Conservation (phyloP, 2,329 filamentous ascomycete species). For the Phialophora chinensis region DNA sequence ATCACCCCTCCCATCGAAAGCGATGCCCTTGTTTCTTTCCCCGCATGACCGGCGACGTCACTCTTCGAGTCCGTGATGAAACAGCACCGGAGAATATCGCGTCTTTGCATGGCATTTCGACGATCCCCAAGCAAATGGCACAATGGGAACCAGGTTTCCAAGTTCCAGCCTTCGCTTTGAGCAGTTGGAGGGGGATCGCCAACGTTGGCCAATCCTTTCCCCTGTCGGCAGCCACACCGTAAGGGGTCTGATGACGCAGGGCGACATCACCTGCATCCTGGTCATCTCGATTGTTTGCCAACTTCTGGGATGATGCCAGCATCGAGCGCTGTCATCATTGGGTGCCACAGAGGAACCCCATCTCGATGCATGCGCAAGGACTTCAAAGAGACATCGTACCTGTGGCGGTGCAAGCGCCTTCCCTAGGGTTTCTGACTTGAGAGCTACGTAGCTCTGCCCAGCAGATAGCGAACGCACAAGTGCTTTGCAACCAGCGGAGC, state of each 20-base stretch:
- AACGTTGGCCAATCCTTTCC: constrained; percentile 16
- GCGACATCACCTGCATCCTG: neutral
- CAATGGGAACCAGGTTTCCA: constrained; percentile 21
- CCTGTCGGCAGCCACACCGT: constrained; percentile 22
- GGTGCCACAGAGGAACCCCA: constrained; percentile 24
- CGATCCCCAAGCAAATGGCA: neutral
- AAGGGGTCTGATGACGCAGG: constrained; percentile 32
- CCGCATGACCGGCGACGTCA: constrained; percentile 14
- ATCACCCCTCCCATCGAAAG: neutral
- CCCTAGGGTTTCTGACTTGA: neutral
- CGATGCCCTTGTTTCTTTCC: constrained; percentile 5
- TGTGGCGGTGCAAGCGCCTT: constrained; percentile 23
- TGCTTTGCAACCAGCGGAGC: neutral
- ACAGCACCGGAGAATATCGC: neutral
- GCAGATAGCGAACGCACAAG: neutral
- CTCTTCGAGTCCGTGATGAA: neutral
- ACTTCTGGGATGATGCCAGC: constrained; percentile 15
- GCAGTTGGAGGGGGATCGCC: constrained; percentile 6
- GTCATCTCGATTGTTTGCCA: constrained; percentile 24
- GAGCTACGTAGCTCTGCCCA: neutral
- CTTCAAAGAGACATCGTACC: neutral
- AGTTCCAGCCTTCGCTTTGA: neutral
- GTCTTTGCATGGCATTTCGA: neutral
- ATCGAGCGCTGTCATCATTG: constrained; percentile 18
- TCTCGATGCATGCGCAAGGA: neutral